phyloP scores from a whole-genome alignment of 2,329 filamentous ascomycete genomes.

The Metarhizium sp. region DNA sequence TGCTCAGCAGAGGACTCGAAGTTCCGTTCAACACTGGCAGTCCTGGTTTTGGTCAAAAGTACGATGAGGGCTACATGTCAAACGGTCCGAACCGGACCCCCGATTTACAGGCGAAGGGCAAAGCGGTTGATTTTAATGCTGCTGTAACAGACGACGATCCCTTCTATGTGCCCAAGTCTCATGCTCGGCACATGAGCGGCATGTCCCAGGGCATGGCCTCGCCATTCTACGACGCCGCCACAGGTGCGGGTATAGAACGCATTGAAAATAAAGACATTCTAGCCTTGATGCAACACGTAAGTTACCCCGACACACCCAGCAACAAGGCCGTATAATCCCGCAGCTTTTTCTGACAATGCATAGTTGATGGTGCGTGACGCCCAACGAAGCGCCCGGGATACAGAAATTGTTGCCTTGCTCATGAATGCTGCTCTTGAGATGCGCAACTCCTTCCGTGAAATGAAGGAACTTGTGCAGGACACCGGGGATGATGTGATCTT shows the following conservation, averaged over 20 bases:
- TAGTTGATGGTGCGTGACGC: conserved; percentile 91
- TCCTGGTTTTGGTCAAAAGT: conserved; percentile 49
- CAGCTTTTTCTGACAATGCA: conserved; percentile 13
- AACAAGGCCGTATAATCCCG: too few relatives aligned
- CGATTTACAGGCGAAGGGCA: conserved; percentile 41
- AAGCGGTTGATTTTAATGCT: conserved; percentile 43
- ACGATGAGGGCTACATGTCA: conserved; percentile 88
- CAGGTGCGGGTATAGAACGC: conserved; percentile 76
- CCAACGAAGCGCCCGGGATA: conserved; percentile 90
- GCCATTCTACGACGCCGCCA: conserved; percentile 83
- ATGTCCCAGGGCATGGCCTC: conserved; percentile 88
- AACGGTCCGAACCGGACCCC: conserved; percentile 51
- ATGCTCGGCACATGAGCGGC: conserved; percentile 66
- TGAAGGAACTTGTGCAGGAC: conserved; percentile 85
- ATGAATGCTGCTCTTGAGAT: conserved; percentile 93
- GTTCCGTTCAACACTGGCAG: conserved; percentile 44
- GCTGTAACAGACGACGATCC: conserved; percentile 49
- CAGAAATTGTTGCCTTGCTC: conserved; percentile 88
- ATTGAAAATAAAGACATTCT: conserved; percentile 97
- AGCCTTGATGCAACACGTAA: conserved; percentile 89
- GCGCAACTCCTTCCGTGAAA: conserved; percentile 91
- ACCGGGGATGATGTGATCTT: conserved; percentile 80
- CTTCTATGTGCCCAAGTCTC: conserved; percentile 50
- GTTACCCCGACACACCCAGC: conserved; percentile 18
- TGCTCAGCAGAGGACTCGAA: conserved; percentile 33